Percentiles rank a stretch among this genome's conserved stretches.
Conservation (phyloP, 148 eudicot species). For the Polygonum maritimum region DNA sequence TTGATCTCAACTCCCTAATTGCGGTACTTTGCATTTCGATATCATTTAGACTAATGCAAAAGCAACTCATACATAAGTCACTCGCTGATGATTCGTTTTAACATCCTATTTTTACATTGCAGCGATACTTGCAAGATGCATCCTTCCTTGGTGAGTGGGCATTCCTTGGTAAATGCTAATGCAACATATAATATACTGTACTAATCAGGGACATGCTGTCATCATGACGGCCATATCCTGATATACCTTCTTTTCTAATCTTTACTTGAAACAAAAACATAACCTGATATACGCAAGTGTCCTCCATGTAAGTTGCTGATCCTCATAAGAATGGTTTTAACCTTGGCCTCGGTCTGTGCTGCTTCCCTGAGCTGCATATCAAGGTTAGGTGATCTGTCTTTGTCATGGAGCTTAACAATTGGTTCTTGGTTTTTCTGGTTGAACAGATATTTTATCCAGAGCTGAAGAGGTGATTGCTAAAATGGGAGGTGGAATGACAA, state of each 20-base stretch:
- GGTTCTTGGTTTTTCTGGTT: conserved; percentile 1
- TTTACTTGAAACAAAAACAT: background rate
- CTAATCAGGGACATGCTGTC: background rate
- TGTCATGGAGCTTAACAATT: background rate
- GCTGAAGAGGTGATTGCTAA: conserved; percentile 56
- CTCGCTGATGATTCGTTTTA: conserved; percentile 6
- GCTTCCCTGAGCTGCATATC: background rate
- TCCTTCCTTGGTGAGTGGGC: conserved; percentile 65
- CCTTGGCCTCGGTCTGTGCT: background rate
- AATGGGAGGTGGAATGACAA: conserved; percentile 32
- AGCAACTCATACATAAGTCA: background rate
- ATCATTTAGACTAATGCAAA: background rate
- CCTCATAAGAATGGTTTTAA: background rate
- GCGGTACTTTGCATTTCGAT: conserved; percentile 28
- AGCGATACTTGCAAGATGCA: conserved; percentile 61
- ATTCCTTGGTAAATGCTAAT: background rate
- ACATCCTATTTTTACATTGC: conserved; percentile 17
- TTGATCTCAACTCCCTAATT: conserved; percentile 42
- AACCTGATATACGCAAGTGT: background rate
- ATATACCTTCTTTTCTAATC: background rate
- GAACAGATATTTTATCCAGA: conserved; percentile 53
- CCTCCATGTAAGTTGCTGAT: background rate
- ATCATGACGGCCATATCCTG: background rate
- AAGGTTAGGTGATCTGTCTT: background rate
- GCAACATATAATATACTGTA: background rate